These are phyloP conservation scores for Erythrophleum fordii DNA, from an alignment of 306 rosid species.

Conservation along the genomic window DNA sequence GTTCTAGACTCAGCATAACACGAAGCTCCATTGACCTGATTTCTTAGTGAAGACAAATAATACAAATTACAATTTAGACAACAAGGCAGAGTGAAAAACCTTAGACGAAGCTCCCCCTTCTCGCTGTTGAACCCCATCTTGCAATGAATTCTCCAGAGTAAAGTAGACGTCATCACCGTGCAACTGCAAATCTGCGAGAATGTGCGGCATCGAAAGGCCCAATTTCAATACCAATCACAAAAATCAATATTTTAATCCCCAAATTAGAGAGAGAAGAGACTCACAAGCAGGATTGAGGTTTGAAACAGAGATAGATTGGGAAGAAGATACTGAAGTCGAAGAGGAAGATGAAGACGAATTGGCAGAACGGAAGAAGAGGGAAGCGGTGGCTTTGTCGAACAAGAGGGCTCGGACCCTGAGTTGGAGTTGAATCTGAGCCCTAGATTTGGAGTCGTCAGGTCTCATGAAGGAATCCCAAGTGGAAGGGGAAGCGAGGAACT, in stretches of 20 bases:
- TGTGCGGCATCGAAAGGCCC: neutral
- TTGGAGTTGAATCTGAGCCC: slow-evolving; percentile 77
- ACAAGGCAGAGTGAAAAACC: slow-evolving; percentile 38
- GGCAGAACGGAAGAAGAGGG: slow-evolving; percentile 61
- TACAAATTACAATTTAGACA: neutral
- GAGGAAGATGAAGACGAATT: slow-evolving; percentile 43
- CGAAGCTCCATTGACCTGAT: neutral
- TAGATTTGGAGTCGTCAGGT: slow-evolving; percentile 67
- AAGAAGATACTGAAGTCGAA: slow-evolving; percentile 1
- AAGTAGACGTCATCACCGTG: slow-evolving; percentile 87
- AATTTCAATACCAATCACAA: neutral
- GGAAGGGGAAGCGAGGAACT: slow-evolving; percentile 70
- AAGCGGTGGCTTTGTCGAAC: slow-evolving; percentile 83
- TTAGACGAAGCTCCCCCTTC: slow-evolving; percentile 51
- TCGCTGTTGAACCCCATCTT: slow-evolving; percentile 56
- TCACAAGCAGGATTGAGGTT: slow-evolving; percentile 69
- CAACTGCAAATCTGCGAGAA: slow-evolving; percentile 68
- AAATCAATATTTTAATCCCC: neutral
- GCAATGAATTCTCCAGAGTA: slow-evolving; percentile 61
- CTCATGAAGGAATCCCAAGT: slow-evolving; percentile 83
- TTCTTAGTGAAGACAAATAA: neutral
- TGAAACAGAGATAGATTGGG: slow-evolving; percentile 50
- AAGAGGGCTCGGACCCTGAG: slow-evolving; percentile 93
- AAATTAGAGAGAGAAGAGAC: slow-evolving; percentile 6
- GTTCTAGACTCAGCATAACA: neutral